phyloP scores from a whole-genome alignment of 2,329 filamentous ascomycete genomes.

The Plectosphaerella plurivora region DNA sequence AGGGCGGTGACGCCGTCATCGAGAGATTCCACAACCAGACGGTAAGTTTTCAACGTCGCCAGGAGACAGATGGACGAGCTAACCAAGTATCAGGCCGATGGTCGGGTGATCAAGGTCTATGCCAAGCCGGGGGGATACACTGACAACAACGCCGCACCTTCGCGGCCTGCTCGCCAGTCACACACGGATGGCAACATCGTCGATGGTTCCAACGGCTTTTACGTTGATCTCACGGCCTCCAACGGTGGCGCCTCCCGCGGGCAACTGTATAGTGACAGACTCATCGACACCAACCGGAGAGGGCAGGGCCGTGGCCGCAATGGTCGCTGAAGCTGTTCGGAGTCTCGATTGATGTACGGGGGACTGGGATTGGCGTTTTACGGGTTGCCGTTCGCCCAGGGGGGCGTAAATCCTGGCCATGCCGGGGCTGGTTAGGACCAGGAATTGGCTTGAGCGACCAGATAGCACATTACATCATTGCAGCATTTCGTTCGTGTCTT shows the following conservation, averaged over 20 bases:
- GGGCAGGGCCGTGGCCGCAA: not conserved
- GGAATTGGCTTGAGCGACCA: no score
- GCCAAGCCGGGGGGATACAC: constrained; percentile 50
- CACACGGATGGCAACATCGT: constrained; percentile 35
- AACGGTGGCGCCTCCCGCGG: constrained; percentile 19
- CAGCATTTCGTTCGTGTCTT: no score
- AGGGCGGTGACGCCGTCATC: constrained; percentile 71
- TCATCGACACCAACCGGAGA: constrained; percentile 19
- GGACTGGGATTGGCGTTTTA: not conserved
- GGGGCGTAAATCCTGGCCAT: no score
- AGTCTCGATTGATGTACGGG: no score
- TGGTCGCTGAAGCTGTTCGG: not conserved
- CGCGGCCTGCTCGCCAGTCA: constrained; percentile 18
- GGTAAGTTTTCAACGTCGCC: constrained; percentile 37
- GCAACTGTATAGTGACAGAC: constrained; percentile 49
- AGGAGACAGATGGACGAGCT: not conserved
- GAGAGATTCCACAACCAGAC: constrained; percentile 74
- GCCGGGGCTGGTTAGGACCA: no score
- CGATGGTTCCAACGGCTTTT: constrained; percentile 53
- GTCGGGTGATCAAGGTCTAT: constrained; percentile 68
- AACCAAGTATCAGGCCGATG: constrained; percentile 56
- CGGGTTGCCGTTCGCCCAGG: no score
- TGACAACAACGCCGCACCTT: not conserved
- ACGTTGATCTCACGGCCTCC: constrained; percentile 42
- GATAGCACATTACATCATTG: no score